phyloP scores from a whole-genome alignment of 352 stramenopile species.

The Albugo laibachii region DNA sequence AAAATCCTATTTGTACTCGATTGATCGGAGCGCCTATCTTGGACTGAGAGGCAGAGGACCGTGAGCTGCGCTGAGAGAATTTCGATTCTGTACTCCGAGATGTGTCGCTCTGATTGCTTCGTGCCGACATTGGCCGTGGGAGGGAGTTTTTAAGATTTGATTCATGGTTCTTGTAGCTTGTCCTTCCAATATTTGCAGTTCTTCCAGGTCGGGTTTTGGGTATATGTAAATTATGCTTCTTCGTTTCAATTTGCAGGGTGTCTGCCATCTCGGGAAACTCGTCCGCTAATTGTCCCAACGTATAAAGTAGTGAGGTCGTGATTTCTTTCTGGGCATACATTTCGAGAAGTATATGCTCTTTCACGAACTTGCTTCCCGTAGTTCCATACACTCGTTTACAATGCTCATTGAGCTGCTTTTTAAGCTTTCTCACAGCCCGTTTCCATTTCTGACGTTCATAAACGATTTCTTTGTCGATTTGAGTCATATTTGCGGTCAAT shows the following conservation, averaged over 20 bases:
- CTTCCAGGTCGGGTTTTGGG: slow-evolving; percentile 45
- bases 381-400: slow-evolving; percentile 4
- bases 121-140: too few species aligned
- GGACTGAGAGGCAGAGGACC: too few species aligned
- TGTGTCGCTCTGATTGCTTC: too few species aligned
- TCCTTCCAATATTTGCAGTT: slow-evolving; percentile 8
- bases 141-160: too few species aligned
- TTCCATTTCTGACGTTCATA: slow-evolving; percentile 37
- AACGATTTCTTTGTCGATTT: slow-evolving; percentile 55
- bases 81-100: too few species aligned
- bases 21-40: too few species aligned
- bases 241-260: slow-evolving; percentile 38
- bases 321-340: slow-evolving; percentile 61
- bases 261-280: slow-evolving; percentile 89
- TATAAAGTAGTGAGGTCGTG: slow-evolving; percentile 75
- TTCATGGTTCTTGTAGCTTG: too few species aligned
- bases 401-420: slow-evolving; percentile 22
- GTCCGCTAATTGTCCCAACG: slow-evolving; percentile 80
- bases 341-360: slow-evolving; percentile 75
- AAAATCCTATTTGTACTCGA: too few species aligned
- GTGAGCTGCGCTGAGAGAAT: too few species aligned
- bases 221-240: slow-evolving; percentile 59
- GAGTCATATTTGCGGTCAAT: slow-evolving; percentile 26
- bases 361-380: slow-evolving; percentile 3
- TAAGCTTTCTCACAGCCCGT: slow-evolving; percentile 53